Base-by-base conservation (phyloP, 352 stramenopile genomes). In the Globisporangium perplexum region DNA sequence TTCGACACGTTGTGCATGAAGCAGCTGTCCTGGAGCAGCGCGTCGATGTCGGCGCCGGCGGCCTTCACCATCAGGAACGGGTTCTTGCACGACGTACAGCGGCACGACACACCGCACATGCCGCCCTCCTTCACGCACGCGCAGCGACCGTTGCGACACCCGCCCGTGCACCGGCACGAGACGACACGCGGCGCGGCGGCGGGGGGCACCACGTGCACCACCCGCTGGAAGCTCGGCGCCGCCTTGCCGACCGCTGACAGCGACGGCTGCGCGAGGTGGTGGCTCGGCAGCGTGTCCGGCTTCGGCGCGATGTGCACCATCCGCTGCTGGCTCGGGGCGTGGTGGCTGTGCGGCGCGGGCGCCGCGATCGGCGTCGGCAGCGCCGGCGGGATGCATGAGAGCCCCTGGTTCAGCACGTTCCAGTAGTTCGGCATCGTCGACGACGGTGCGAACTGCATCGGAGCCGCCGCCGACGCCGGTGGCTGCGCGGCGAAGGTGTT, bases 1-100 rank as follows among this genome's bases (percentile, higher is more conserved):
- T 90, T 90, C 50, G 74, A 86, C 47, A 91, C 74, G 52, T 93
- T 93, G 68, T 93, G 83, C 83, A 93, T 93, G 59, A 93, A 93
- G 61, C 83, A 93, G 55, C 72, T 69, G 58, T 93, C 83, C 52
- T 87, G 59, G 1, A 89, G 63, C 46, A 93, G 50, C 17, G 77
- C 77, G 31, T 89, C 76, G 50, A 93, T 89, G 53, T 90, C 72
- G 20, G 80, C 80, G 20, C 83, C 83, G 1, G 79, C 78, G 0
- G 74, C 74, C 57, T 90, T 85, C 39, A 93, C 82, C 72, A 88
- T 88, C 55, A 87, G 59, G 52, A 90, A 93, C 35, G 83, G 83
- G 66, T 93, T 93, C 67, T 93, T 90, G 69, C 83, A 93, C 14
- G 79, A 90, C 47, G 83, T 93, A 68, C 83, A 93, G 31, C 83